A percentile compares a stretch with the other conserved stretches of the same genome.
phyloP scores from a whole-genome alignment of 2,329 filamentous ascomycete species.

The Fonsecaea multimorphosa region DNA sequence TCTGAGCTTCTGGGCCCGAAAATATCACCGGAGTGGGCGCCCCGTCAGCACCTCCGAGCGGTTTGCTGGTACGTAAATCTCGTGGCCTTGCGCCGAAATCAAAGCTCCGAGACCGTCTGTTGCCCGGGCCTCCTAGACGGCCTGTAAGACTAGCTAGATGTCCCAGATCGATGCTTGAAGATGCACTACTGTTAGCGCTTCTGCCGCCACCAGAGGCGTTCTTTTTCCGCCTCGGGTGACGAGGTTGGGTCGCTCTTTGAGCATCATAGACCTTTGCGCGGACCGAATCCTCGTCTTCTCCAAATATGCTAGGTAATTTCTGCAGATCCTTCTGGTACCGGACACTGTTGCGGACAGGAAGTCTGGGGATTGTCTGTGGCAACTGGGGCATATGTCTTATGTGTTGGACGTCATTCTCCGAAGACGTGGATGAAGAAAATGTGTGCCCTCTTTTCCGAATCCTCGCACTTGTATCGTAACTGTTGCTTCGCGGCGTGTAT shows the following conservation, averaged over 20 bases:
- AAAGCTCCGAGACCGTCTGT: conserved; percentile 53
- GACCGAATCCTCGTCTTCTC: conserved; percentile 47
- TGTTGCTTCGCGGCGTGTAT: conserved; percentile 34
- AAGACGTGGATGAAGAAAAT: conserved; percentile 65
- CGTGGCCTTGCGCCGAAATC: conserved; percentile 50
- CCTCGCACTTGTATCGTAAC: conserved; percentile 37
- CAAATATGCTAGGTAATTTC: conserved; percentile 68
- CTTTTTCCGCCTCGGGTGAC: conserved; percentile 46
- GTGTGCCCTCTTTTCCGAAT: conserved; percentile 63
- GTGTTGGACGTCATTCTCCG: conserved; percentile 55
- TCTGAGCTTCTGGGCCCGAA: conserved; percentile 71
- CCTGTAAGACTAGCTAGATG: conserved; percentile 46
- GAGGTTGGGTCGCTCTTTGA: conserved; percentile 42
- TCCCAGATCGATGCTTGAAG: conserved; percentile 76
- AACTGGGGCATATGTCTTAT: conserved; percentile 47
- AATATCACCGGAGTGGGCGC: conserved; percentile 86
- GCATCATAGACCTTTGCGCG: conserved; percentile 47
- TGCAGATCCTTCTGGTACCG: conserved; percentile 49
- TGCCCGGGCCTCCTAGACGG: conserved; percentile 37
- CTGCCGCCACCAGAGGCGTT: conserved; percentile 57
- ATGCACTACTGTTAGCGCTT: conserved; percentile 75
- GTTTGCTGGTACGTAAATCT: conserved; percentile 17
- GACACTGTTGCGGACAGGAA: conserved; percentile 41
- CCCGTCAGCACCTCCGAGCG: conserved; percentile 59
- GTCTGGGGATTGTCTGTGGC: conserved; percentile 38